Percentiles rank a stretch among this genome's conserved stretches.
These are phyloP conservation scores for Penicillium olsonii DNA, from an alignment of 2,329 filamentous ascomycete species.

Conservation along the genomic window DNA sequence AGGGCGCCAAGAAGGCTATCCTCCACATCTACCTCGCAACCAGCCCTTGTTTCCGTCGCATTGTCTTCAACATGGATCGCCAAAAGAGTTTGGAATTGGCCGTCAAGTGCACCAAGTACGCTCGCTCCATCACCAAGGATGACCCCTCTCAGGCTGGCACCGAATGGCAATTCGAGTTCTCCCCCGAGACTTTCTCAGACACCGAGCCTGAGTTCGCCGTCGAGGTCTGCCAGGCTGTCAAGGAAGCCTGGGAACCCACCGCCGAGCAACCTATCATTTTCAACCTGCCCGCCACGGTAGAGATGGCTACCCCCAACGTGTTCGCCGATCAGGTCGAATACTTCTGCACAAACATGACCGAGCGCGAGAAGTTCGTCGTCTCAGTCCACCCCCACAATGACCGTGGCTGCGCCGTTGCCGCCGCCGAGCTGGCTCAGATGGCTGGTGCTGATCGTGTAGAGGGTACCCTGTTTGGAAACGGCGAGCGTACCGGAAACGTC, in stretches of 20 bases:
- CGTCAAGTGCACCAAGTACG: slow-evolving; percentile 81
- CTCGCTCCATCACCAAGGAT: slow-evolving; percentile 85
- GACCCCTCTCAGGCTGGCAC: slow-evolving; percentile 59
- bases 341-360: slow-evolving; percentile 82
- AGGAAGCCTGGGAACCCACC: slow-evolving; percentile 85
- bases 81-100: slow-evolving; percentile 80
- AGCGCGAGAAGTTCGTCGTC: slow-evolving; percentile 83
- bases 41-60: slow-evolving; percentile 88
- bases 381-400: slow-evolving; percentile 96
- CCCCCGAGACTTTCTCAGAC: slow-evolving; percentile 75
- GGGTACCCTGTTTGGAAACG: slow-evolving; percentile 91
- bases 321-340: slow-evolving; percentile 97
- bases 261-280: slow-evolving; percentile 85
- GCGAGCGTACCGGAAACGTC: slow-evolving; percentile 93
- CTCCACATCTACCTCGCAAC: slow-evolving; percentile 96
- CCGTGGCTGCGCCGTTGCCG: slow-evolving; percentile 83
- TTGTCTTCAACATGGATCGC: slow-evolving; percentile 86
- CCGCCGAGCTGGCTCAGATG: slow-evolving; percentile 92
- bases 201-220: slow-evolving; percentile 81
- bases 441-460: slow-evolving; percentile 93
- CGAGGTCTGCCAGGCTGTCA: slow-evolving; percentile 86
- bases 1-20: slow-evolving; percentile 88
- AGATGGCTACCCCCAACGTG: slow-evolving; percentile 91
- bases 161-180: slow-evolving; percentile 56
- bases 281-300: slow-evolving; percentile 94